A percentile compares a stretch with the other conserved stretches of the same genome.
These are phyloP conservation scores for Cunninghamia lanceolata DNA, from an alignment of 75 land plant species.

Conservation along the genomic window DNA sequence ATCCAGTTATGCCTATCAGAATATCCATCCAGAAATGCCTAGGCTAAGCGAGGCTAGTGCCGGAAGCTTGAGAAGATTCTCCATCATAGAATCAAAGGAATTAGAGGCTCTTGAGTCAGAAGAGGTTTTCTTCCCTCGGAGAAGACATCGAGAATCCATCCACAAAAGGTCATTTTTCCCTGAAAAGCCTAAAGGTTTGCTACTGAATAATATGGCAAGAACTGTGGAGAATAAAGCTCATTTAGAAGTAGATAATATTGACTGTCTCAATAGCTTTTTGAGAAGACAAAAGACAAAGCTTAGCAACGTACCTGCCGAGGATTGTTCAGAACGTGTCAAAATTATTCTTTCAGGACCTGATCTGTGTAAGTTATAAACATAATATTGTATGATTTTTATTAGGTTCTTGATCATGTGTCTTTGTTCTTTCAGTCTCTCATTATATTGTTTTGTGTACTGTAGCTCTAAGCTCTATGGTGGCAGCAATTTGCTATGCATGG, in stretches of 20 bases:
- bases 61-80: slow-evolving; percentile 8
- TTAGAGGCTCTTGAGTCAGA: slow-evolving; percentile 6
- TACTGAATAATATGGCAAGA: neutral
- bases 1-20: neutral
- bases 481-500: slow-evolving; percentile 28
- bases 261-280: slow-evolving; percentile 7
- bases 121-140: slow-evolving; percentile 3
- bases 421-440: neutral
- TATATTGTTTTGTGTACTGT: neutral
- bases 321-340: slow-evolving; percentile 1
- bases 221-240: neutral
- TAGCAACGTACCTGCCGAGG: neutral
- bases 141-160: slow-evolving; percentile 10
- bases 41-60: slow-evolving; percentile 9
- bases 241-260: slow-evolving; percentile 1
- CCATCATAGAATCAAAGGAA: slow-evolving; percentile 4
- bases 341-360: slow-evolving; percentile 7
- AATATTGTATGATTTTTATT: neutral
- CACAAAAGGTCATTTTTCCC: slow-evolving; percentile 6
- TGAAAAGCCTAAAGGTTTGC: slow-evolving; percentile 1
- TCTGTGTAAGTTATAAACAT: neutral
- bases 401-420: neutral
- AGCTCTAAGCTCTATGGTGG: slow-evolving; percentile 33
- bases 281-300: slow-evolving; percentile 3
- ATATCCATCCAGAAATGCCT: slow-evolving; percentile 10